These are phyloP conservation scores for Colletotrichum cereale DNA, from an alignment of 2,329 filamentous ascomycete genomes.

Conservation along the genomic window DNA sequence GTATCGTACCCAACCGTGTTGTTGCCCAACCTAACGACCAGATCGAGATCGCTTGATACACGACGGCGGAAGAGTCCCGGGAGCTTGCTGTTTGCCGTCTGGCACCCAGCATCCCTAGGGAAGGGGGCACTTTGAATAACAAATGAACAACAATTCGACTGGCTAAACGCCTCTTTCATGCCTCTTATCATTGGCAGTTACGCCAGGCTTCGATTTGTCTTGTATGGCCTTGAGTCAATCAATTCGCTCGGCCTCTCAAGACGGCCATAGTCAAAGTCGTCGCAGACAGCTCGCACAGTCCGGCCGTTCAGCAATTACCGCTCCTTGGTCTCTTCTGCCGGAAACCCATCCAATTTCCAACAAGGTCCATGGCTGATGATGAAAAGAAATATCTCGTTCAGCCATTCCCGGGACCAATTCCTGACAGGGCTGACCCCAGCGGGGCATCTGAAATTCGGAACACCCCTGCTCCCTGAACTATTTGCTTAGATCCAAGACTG, in stretches of 20 bases:
- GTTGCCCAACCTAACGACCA: slow-evolving; percentile 32
- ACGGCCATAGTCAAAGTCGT: slow-evolving; percentile 4
- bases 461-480: slow-evolving; percentile 37
- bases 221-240: slow-evolving; percentile 2
- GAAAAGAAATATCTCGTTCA: slow-evolving; percentile 31
- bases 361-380: slow-evolving; percentile 39
- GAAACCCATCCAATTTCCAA: slow-evolving; percentile 28
- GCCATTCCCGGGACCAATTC: slow-evolving; percentile 22
- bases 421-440: slow-evolving; percentile 41
- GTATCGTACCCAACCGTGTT: slow-evolving; percentile 32
- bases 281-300: slow-evolving; percentile 9
- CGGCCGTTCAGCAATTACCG: slow-evolving; percentile 3
- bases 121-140: slow-evolving; percentile 2
- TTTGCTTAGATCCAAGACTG: slow-evolving; percentile 29
- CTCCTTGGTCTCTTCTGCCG: slow-evolving; percentile 1
- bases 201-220: slow-evolving; percentile 2
- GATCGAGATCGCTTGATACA: slow-evolving; percentile 27
- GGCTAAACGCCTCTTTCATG: slow-evolving; percentile 37
- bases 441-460: slow-evolving; percentile 32
- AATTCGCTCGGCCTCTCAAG: slow-evolving; percentile 14
- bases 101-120: background rate
- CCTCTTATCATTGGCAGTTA: slow-evolving; percentile 9
- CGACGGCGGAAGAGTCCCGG: background rate
- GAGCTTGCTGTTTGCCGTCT: background rate
- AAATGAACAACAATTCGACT: slow-evolving; percentile 20